Evolutionary conservation across 208 protist species (phyloP).

Genomic region (Crithidia expoeki): DNA sequence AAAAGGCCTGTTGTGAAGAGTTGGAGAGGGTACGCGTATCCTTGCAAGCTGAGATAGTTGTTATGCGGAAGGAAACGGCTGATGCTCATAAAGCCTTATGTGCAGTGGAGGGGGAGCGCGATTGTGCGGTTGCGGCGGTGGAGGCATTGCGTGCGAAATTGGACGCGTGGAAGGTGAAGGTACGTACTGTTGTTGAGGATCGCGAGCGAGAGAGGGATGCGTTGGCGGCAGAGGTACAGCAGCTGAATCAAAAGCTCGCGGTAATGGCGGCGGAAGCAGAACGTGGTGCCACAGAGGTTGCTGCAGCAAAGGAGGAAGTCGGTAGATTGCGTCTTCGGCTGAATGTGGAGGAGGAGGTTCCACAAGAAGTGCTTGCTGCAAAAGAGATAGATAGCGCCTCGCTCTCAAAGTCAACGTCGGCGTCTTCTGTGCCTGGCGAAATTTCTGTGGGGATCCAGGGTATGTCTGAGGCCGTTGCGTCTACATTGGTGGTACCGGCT

Average conservation of each 20-base stretch:
- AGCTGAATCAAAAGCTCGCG: neutral
- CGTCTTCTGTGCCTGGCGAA: neutral
- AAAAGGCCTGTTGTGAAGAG: neutral
- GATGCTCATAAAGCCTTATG: neutral
- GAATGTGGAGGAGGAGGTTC: neutral
- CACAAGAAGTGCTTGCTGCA: neutral
- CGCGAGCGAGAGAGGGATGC: slow-evolving; percentile 26
- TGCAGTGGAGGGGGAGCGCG: neutral
- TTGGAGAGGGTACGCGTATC: neutral
- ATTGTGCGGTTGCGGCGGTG: neutral
- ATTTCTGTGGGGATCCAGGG: neutral
- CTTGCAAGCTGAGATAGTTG: neutral
- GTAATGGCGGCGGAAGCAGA: slow-evolving; percentile 1
- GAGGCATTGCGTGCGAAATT: slow-evolving; percentile 23
- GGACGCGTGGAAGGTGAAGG: slow-evolving; percentile 33
- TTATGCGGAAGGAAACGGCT: neutral
- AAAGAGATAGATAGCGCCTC: neutral
- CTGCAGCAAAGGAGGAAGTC: slow-evolving; percentile 1
- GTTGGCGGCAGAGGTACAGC: slow-evolving; percentile 6
- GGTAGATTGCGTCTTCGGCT: neutral
- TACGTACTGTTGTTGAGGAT: slow-evolving; percentile 27
- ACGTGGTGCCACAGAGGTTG: neutral
- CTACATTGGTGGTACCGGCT: neutral
- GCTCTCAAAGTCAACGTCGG: neutral
- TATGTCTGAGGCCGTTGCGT: neutral